These are phyloP conservation scores for Colletotrichum siamense DNA, from an alignment of 2,329 filamentous ascomycete species.

Conservation along the genomic window DNA sequence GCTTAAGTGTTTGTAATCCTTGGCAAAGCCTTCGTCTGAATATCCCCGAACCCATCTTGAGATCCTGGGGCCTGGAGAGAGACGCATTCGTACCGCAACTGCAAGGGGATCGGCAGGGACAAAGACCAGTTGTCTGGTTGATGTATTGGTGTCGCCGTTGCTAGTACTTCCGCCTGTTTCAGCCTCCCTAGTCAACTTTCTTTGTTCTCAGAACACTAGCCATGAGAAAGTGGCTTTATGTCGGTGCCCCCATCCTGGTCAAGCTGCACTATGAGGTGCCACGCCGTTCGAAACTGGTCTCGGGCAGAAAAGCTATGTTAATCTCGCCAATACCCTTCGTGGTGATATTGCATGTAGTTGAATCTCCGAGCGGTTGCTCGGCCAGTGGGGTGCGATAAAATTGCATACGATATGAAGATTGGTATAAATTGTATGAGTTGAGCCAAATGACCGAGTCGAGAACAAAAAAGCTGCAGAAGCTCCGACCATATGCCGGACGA, in stretches of 20 bases:
- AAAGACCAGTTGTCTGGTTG: background rate
- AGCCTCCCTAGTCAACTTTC: background rate
- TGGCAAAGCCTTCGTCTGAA: background rate
- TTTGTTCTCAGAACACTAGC: background rate
- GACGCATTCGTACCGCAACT: background rate
- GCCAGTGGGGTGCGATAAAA: background rate
- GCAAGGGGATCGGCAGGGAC: background rate
- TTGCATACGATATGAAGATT: background rate
- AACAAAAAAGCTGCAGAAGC: background rate
- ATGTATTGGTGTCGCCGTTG: background rate
- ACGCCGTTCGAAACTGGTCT: background rate
- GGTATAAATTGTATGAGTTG: background rate
- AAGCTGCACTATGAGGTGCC: background rate
- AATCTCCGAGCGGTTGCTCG: background rate
- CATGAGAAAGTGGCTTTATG: background rate
- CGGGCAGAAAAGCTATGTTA: background rate
- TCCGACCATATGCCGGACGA: background rate
- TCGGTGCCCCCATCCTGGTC: background rate
- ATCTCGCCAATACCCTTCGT: background rate
- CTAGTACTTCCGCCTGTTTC: background rate
- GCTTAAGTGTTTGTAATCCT: background rate
- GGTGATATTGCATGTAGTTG: background rate
- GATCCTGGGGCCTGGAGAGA: background rate
- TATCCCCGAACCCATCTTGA: background rate
- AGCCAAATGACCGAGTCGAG: background rate